A percentile compares a stretch with the other conserved stretches of the same genome.
These are phyloP conservation scores for Zygoascus meyerae DNA, from an alignment of 1,139 yeast genomes.

Conservation along the genomic window DNA sequence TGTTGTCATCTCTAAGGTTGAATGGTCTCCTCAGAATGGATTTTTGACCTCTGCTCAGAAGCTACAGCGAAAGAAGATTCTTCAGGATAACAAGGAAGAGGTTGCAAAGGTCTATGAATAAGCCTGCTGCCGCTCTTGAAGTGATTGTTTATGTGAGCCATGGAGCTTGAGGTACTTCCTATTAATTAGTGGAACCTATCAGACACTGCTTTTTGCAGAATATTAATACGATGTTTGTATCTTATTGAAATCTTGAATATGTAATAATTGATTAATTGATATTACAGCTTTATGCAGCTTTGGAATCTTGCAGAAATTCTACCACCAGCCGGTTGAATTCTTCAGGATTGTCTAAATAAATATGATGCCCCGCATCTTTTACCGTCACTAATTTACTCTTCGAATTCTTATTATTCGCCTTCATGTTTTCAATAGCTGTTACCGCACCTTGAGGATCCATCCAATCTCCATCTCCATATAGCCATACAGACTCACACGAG, in stretches of 20 bases:
- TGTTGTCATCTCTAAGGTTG: constrained; percentile 73
- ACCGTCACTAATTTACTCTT: constrained; percentile 42
- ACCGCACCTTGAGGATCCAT: constrained; percentile 76
- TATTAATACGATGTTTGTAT: too few relatives aligned
- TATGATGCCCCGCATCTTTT: constrained; percentile 66
- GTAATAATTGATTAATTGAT: too few relatives aligned
- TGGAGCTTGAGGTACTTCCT: too few relatives aligned
- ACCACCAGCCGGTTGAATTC: constrained; percentile 51
- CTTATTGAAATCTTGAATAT: too few relatives aligned
- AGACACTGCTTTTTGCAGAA: too few relatives aligned
- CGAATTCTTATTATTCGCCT: constrained; percentile 25
- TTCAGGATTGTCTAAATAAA: constrained; percentile 66
- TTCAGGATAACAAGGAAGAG: constrained; percentile 42
- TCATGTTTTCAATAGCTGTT: constrained; percentile 42
- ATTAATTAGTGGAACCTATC: too few relatives aligned
- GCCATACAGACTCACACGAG: constrained; percentile 40
- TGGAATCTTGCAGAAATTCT: constrained; percentile 31
- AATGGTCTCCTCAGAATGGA: constrained; percentile 98
- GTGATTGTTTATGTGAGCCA: too few relatives aligned
- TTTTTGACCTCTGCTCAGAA: constrained; percentile 94
- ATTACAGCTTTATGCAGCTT: too few relatives aligned
- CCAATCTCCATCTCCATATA: constrained; percentile 83
- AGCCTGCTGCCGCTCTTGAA: background rate
- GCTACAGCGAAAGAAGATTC: constrained; percentile 87
- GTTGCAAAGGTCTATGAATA: constrained; percentile 24